Evolutionary conservation across 371 early-diverging fungal species (phyloP).

Genomic region (Pancytospora philotis): DNA sequence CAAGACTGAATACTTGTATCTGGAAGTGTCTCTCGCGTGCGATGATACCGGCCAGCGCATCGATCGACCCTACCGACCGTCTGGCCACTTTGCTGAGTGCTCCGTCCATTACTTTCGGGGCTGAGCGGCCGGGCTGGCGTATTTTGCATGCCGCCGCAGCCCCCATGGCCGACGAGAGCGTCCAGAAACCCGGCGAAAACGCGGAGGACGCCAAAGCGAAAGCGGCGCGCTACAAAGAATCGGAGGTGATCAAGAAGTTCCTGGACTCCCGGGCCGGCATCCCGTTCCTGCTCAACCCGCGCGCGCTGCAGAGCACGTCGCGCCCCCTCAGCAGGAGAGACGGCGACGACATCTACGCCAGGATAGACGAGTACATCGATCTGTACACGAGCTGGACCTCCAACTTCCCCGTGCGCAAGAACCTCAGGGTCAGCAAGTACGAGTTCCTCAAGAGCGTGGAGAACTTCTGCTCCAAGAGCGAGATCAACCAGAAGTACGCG

Average conservation of each 20-base stretch:
- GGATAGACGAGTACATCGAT: slow-evolving; percentile 40
- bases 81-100: too few species aligned
- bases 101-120: too few species aligned
- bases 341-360: slow-evolving; percentile 3
- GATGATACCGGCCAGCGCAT: too few species aligned
- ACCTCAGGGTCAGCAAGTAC: slow-evolving; percentile 29
- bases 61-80: too few species aligned
- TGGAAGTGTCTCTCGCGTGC: slow-evolving; percentile 7
- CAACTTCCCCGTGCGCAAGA: slow-evolving; percentile 35
- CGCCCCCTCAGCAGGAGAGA: background rate
- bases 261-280: slow-evolving; percentile 36
- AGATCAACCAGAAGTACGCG: too few species aligned
- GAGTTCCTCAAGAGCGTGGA: slow-evolving; percentile 48
- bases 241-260: slow-evolving; percentile 31
- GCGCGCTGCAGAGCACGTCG: background rate
- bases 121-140: too few species aligned
- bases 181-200: too few species aligned
- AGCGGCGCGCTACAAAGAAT: slow-evolving; percentile 38
- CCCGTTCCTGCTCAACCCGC: slow-evolving; percentile 27
- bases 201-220: too few species aligned
- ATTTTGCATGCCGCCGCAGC: too few species aligned
- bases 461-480: slow-evolving; percentile 5
- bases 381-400: slow-evolving; percentile 41
- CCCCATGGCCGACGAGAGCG: too few species aligned
- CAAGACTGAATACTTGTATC: slow-evolving; percentile 30